Percentiles rank a stretch among this genome's conserved stretches.
Evolutionary conservation across 2,329 filamentous ascomycete genomes (phyloP).

Genomic region (Elsinoe fawcettii): DNA sequence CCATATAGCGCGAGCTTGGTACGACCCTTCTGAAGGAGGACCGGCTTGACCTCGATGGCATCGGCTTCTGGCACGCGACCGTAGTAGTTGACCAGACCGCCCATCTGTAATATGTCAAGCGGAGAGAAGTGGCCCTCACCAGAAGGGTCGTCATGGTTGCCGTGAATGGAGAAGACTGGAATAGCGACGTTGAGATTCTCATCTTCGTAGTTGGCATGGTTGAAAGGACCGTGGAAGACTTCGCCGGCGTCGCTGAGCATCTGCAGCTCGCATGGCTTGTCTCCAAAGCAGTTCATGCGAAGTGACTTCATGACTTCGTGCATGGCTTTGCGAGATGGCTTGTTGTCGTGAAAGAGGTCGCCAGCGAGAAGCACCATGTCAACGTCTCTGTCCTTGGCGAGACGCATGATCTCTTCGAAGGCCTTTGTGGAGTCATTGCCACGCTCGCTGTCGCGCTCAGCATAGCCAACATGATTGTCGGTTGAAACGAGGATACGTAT

Average conservation of each 20-base stretch:
- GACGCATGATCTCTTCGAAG: slow-evolving; percentile 89
- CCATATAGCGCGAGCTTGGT: slow-evolving; percentile 93
- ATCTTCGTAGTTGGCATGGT: slow-evolving; percentile 96
- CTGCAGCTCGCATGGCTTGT: slow-evolving; percentile 91
- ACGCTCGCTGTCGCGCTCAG: slow-evolving; percentile 86
- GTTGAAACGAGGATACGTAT: slow-evolving; percentile 92
- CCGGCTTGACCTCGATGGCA: slow-evolving; percentile 85
- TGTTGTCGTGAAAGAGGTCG: slow-evolving; percentile 97
- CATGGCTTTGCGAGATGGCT: slow-evolving; percentile 89
- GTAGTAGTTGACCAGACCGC: slow-evolving; percentile 91
- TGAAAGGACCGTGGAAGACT: slow-evolving; percentile 81
- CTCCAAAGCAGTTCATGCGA: slow-evolving; percentile 85
- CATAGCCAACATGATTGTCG: slow-evolving; percentile 96
- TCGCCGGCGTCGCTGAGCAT: slow-evolving; percentile 89
- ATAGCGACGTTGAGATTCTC: slow-evolving; percentile 95
- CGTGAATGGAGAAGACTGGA: slow-evolving; percentile 95
- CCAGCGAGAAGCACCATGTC: slow-evolving; percentile 96
- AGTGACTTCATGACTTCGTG: slow-evolving; percentile 96
- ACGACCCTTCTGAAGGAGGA: slow-evolving; percentile 83
- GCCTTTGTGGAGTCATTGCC: slow-evolving; percentile 95
- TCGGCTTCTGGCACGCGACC: slow-evolving; percentile 86
- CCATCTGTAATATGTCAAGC: slow-evolving; percentile 81
- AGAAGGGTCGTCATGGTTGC: slow-evolving; percentile 97
- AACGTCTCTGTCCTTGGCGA: slow-evolving; percentile 81
- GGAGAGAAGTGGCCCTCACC: slow-evolving; percentile 89